These are phyloP conservation scores for Lichina pygmaea DNA, from an alignment of 495 filamentous ascomycete genomes.

Conservation along the genomic window DNA sequence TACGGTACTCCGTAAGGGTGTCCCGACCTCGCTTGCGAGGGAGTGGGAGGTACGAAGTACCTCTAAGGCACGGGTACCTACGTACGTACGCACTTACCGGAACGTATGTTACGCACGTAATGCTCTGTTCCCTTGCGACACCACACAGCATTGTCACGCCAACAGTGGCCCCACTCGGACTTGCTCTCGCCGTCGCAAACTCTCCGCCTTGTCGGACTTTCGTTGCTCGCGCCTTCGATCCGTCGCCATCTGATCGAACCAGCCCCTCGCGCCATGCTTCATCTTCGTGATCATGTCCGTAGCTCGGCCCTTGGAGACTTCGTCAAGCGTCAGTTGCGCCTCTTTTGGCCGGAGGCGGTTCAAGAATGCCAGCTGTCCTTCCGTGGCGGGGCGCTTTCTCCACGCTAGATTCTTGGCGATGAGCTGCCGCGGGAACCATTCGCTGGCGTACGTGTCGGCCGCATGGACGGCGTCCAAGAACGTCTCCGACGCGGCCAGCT, in stretches of 20 bases:
- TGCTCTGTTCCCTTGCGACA: too few relatives aligned
- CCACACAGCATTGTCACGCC: too few relatives aligned
- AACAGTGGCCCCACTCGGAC: slow-evolving; percentile 41
- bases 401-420: slow-evolving; percentile 33
- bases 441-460: slow-evolving; percentile 51
- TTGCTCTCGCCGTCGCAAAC: slow-evolving; percentile 18
- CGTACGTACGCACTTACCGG: too few relatives aligned
- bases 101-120: too few relatives aligned
- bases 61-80: too few relatives aligned
- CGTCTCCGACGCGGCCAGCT: slow-evolving; percentile 27
- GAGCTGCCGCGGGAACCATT: slow-evolving; percentile 28
- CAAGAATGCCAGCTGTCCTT: slow-evolving; percentile 41
- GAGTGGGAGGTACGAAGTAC: too few relatives aligned
- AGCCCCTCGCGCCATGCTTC: slow-evolving; percentile 52
- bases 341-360: slow-evolving; percentile 33
- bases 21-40: too few relatives aligned
- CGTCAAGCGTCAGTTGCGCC: slow-evolving; percentile 22
- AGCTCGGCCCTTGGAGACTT: slow-evolving; percentile 57
- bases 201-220: slow-evolving; percentile 16
- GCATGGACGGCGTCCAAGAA: slow-evolving; percentile 53
- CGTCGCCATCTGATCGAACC: slow-evolving; percentile 26
- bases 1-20: too few relatives aligned
- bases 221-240: slow-evolving; percentile 19
- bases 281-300: slow-evolving; percentile 84
- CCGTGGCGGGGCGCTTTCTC: slow-evolving; percentile 37